Base-by-base conservation (phyloP, 1,284 basidiomycete species). In the Quambalaria eucalypti region DNA sequence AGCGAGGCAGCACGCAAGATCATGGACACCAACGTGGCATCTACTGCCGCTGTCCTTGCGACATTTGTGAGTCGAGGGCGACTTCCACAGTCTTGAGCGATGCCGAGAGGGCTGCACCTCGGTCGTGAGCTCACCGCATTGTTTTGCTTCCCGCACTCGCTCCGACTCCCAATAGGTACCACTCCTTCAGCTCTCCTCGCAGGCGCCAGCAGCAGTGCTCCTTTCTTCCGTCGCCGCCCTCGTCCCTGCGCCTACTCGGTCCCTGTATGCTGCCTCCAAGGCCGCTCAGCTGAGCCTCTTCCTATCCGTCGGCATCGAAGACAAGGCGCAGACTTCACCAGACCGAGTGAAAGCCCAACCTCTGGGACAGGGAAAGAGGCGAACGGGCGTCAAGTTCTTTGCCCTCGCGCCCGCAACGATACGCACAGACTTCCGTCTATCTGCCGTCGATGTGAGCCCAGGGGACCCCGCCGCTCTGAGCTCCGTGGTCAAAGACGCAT, bases 241-340 rank as follows among this genome's bases (percentile, higher is more conserved):
- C 7, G 82, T 91, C 26, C 87, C 90, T 0, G 84, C 90, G 0
- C 91, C 91, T 0, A 90, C 88, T 0, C 85, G 91, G 16, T 79
- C 87, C 0, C 77, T 96, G 28, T 96, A 96, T 75, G 84, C 83
- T 0, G 84, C 89, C 0, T 88, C 87, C 3, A 96, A 96, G 76
- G 80, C 86, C 1, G 86, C 88, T 0, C 86, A 86, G 1, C 81
- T 89, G 47, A 75, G 86, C 42, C 84, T 90, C 56, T 88, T 87
- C 76, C 84, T 87, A 75, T 79, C 86, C 4, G 81, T 90, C 28
- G 79, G 87, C 1, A 85, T 90, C 56, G 88, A 93, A 51, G 74
- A 77, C 29, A 77, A 79, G 58, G 71, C 78, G 4, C 73, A 75
- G 42, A 56, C 65, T 26, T 14, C 16, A 21, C 9, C 57, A 49